Evolutionary conservation across 2,329 filamentous ascomycete genomes (phyloP).

Genomic region (Claviceps pazoutovae): DNA sequence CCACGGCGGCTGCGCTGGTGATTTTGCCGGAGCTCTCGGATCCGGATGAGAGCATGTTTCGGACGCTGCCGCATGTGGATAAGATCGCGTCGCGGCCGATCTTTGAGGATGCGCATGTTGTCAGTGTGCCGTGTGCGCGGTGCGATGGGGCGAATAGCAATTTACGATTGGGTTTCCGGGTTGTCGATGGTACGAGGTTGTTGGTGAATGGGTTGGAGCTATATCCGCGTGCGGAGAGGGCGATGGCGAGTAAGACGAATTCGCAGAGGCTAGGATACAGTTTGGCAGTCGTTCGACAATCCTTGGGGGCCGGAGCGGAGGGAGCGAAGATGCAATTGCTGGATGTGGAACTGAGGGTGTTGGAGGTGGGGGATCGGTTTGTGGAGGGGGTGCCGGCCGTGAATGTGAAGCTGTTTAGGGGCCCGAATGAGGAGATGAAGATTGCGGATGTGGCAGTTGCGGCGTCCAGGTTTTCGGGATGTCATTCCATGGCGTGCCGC

Average conservation of each 20-base stretch:
- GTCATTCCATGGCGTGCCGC: constrained; percentile 37
- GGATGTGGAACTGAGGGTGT: constrained; percentile 41
- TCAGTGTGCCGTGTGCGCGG: constrained; percentile 39
- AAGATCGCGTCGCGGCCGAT: constrained; percentile 24
- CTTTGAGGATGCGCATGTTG: constrained; percentile 19
- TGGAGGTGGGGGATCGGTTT: constrained; percentile 43
- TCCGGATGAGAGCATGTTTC: constrained; percentile 28
- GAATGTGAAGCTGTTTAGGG: constrained; percentile 48
- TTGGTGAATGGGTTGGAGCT: constrained; percentile 47
- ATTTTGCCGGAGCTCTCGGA: constrained; percentile 35
- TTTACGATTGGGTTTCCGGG: constrained; percentile 39
- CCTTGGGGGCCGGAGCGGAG: constrained; percentile 36
- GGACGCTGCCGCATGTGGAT: constrained; percentile 22
- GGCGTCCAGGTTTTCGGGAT: constrained; percentile 17
- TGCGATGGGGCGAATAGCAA: constrained; percentile 34
- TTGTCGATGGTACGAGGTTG: constrained; percentile 36
- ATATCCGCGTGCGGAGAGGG: constrained; percentile 37
- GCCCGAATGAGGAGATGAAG: constrained; percentile 37
- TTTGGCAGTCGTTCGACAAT: constrained; percentile 27
- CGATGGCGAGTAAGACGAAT: constrained; percentile 17
- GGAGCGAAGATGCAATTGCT: constrained; percentile 38
- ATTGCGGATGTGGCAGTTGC: constrained; percentile 34
- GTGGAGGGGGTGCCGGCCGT: constrained; percentile 41
- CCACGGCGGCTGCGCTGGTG: constrained; percentile 32
- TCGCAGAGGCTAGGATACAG: constrained; percentile 35